Evolutionary conservation across 805 yeast genomes (phyloP), one percentile per base, ranked within the genome.

Genomic region (Myxozyma udenii): DNA sequence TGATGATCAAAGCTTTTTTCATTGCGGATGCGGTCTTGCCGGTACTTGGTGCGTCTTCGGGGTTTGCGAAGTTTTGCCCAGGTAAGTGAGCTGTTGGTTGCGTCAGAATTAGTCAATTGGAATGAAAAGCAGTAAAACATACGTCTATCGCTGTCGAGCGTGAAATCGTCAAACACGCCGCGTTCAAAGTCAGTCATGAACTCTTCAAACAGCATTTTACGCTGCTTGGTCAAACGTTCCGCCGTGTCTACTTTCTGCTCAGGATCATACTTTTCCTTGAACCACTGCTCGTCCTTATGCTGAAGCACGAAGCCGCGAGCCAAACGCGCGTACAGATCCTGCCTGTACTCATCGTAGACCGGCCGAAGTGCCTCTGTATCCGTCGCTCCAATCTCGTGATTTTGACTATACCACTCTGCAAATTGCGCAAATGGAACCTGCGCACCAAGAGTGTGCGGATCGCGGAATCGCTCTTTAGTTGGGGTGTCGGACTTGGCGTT

Each of bases 251-350:
- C 28, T 6, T 39, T 36, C 5, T 28, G 3, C n/a, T 32, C 52
- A 3, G 54, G 49, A 33, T 42, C 51, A 38, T 58, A 58, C 11
- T 46, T 37, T 36, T 58, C 61, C 25, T 52, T 46, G 46, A 58
- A 58, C 61, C 61, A 58, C n/a, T 45, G 47, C 23, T 58, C 61
- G 30, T 52, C 40, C 12, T 23, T 51, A 39, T 51, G 60, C 35
- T 41, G 46, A 18, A 46, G 45, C 14, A 58, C 61, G 32, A 58
- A 58, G 1, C 55, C 57, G 14, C 57, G 44, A 4, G 61, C 57
- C n/a, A 53, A 42, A 16, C 55, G 38, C 12, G 61, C 61, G 42
- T 48, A 56, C 30, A 58, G 30, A 30, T 58, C 61, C 14, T 23
- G 39, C 30, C 46, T 48, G 42, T 58, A 58, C 5, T 28, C 48